Conservation (phyloP, 1,139 yeast species). For the Magnusiomyces fungicola region DNA sequence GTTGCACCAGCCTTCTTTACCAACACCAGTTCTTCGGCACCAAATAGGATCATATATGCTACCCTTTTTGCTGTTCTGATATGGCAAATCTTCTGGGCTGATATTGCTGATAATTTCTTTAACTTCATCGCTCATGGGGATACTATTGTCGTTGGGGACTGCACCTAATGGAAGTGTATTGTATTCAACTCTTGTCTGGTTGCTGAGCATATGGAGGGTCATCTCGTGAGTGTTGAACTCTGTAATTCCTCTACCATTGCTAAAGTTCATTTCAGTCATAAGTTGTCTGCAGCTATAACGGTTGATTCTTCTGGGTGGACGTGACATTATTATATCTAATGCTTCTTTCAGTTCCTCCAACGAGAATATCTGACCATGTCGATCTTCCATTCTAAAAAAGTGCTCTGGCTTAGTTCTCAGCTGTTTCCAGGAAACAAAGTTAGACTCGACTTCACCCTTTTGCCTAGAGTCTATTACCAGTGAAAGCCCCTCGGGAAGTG, state of each 20-base stretch:
- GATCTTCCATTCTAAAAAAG: constrained; percentile 23
- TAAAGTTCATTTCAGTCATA: constrained; percentile 22
- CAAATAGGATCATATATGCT: constrained; percentile 23
- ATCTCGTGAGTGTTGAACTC: constrained; percentile 20
- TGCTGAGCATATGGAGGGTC: constrained; percentile 19
- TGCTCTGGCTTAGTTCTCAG: constrained; percentile 19
- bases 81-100: constrained; percentile 14
- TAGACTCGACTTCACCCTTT: constrained; percentile 11
- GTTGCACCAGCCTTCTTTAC: constrained; percentile 27
- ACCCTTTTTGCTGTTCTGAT: constrained; percentile 19
- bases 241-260: constrained; percentile 23
- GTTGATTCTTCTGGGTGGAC: constrained; percentile 25
- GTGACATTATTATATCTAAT: constrained; percentile 20
- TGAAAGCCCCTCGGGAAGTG: constrained; percentile 11
- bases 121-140: background rate
- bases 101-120: constrained; percentile 1
- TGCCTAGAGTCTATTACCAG: constrained; percentile 14
- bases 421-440: constrained; percentile 20
- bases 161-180: constrained; percentile 16
- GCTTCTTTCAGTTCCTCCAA: constrained; percentile 23
- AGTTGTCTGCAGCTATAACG: constrained; percentile 23
- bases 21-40: constrained; percentile 20
- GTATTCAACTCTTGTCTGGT: constrained; percentile 18
- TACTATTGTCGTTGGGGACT: constrained; percentile 6
- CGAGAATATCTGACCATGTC: constrained; percentile 20